Base-by-base conservation (phyloP, 2,329 filamentous ascomycete genomes). In the Metarhizium robertsii region DNA sequence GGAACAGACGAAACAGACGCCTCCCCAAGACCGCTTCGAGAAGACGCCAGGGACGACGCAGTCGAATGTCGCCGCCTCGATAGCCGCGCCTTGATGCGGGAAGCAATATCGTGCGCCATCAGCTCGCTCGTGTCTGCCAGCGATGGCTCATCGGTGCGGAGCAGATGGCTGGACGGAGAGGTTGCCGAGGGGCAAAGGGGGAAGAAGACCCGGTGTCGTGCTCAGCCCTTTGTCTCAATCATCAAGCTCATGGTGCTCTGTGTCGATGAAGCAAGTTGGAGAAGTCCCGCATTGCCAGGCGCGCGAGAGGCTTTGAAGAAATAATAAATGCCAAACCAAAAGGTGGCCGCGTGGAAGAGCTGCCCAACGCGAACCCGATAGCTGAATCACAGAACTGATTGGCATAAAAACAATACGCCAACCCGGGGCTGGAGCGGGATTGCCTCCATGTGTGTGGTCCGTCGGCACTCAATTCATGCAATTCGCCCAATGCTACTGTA, bases 71-170 rank as follows among this genome's bases (percentile, higher is more conserved):
- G 70, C 57, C 66, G 62, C 47, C 74, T 67, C 54, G 72, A 67
- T 58, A 79, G 72, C 59, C 71, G 75, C 62, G 74, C 74, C 65
- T 73, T 72, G 62, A 79, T 70, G 59, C 74, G 75, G 59, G 75
- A 71, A 62, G 68, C 72, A 55, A 79, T 64, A 59, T 77, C 74
- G 42, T 64, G 61, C 57, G 73, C 74, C 75, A 78, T 77, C 54
- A 38, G 18, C 45, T 18, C 11, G 20, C 2, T 50, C 38, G 32
- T 10, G 5, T 29, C 49, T 25, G 59, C 7, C 42, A 20, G 11
- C 42, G 14, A 45, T 11, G 16, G 8, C 2, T 10, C 42, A 45
- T 20, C 11, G n/a, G 18, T 45, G 2, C 16, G 2, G 18, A 6
- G 42, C 20, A 20, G n/a, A 20, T 45, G 18, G 40, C n/a, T 48